phyloP scores from a whole-genome alignment of 106 monocot species.

The Dioscorea alata region DNA sequence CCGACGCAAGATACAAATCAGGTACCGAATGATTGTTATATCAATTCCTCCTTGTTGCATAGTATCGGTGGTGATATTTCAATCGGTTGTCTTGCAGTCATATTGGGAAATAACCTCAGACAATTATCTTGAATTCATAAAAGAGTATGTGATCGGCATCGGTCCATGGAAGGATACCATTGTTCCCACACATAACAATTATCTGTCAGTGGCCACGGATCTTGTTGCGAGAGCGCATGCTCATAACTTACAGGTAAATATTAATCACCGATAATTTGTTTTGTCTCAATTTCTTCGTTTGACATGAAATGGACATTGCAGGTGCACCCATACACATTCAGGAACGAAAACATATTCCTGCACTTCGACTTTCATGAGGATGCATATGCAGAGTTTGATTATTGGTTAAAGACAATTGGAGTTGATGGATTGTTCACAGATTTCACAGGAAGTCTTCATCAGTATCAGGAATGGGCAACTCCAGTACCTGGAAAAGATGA shows the following conservation, averaged over 20 bases:
- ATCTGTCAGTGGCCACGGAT: constrained; percentile 53
- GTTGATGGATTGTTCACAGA: constrained; percentile 82
- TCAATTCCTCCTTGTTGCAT: too few relatives aligned
- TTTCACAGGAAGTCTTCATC: constrained; percentile 67
- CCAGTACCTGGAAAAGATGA: constrained; percentile 6
- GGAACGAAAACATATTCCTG: constrained; percentile 72
- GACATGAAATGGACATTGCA: constrained; percentile 5
- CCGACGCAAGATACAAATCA: constrained; percentile 95
- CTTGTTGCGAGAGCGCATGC: constrained; percentile 90
- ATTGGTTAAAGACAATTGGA: constrained; percentile 61
- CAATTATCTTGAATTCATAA: constrained; percentile 48
- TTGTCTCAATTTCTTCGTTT: not conserved
- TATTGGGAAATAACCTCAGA: constrained; percentile 72
- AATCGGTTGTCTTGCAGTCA: constrained; percentile 28
- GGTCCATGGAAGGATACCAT: constrained; percentile 82
- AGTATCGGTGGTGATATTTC: too few relatives aligned
- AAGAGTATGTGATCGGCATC: constrained; percentile 62
- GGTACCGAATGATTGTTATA: constrained; percentile 18
- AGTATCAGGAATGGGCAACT: constrained; percentile 48
- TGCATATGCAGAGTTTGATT: constrained; percentile 61
- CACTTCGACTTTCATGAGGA: constrained; percentile 75
- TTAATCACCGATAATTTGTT: not conserved
- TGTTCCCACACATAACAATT: constrained; percentile 46
- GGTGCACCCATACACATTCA: constrained; percentile 83
- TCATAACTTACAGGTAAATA: constrained; percentile 69